Evolutionary conservation across 306 rosid genomes (phyloP).

Genomic region (Crataegus laevigata): DNA sequence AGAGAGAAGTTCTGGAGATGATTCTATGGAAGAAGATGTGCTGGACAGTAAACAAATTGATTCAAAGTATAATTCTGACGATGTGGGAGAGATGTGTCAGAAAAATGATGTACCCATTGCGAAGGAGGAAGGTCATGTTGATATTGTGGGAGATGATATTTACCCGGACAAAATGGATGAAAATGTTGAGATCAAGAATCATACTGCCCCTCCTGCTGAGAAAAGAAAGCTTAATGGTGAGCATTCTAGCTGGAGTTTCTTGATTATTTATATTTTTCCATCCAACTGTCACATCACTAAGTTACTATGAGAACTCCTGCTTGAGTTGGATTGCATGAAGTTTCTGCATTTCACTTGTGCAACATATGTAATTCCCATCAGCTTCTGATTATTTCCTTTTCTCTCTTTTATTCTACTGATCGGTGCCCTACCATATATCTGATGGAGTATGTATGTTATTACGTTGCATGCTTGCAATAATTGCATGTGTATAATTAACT

Average conservation of each 20-base stretch:
- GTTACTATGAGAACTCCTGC: not conserved
- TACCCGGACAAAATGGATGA: conserved; percentile 40
- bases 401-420: not conserved
- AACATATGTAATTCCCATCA: not conserved
- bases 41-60: conserved; percentile 74
- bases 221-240: conserved; percentile 86
- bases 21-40: conserved; percentile 96
- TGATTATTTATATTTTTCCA: not conserved
- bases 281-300: not conserved
- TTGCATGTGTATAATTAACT: not conserved
- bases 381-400: not conserved
- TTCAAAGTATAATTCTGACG: conserved; percentile 54
- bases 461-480: not conserved
- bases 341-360: not conserved
- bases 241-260: conserved; percentile 11
- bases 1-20: conserved; percentile 98
- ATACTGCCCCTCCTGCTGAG: conserved; percentile 40
- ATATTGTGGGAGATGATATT: conserved; percentile 42
- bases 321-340: not conserved
- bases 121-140: conserved; percentile 33
- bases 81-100: conserved; percentile 40
- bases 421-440: not conserved
- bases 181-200: conserved; percentile 41
- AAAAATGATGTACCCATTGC: conserved; percentile 38
- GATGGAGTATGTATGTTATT: not conserved